A percentile compares a stretch with the other conserved stretches of the same genome.
phyloP scores from a whole-genome alignment of 495 filamentous ascomycete species.

The Xylaria curta region DNA sequence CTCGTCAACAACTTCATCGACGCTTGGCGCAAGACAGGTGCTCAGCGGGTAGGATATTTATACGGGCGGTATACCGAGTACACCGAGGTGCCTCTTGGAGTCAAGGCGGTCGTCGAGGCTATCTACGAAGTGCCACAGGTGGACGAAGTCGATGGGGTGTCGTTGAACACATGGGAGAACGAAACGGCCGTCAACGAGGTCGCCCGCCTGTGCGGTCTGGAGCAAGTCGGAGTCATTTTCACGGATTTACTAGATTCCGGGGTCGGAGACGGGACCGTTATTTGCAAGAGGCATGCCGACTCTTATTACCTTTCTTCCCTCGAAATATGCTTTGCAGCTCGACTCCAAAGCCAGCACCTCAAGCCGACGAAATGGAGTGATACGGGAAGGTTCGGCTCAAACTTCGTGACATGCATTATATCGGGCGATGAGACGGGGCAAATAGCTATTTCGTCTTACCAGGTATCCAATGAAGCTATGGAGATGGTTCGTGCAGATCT shows the following conservation, averaged over 20 bases:
- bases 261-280: constrained; percentile 75
- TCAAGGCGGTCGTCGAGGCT: constrained; percentile 96
- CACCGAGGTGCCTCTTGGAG: constrained; percentile 85
- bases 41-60: constrained; percentile 86
- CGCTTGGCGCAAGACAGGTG: constrained; percentile 82
- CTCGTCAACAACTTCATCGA: constrained; percentile 87
- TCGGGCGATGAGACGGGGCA: constrained; percentile 89
- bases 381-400: constrained; percentile 90
- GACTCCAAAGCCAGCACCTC: constrained; percentile 84
- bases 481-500: constrained; percentile 98
- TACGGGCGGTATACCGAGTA: constrained; percentile 95
- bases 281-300: constrained; percentile 96
- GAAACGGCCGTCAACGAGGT: constrained; percentile 83
- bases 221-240: constrained; percentile 93
- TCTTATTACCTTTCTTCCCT: constrained; percentile 93
- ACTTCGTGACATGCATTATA: constrained; percentile 95
- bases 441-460: constrained; percentile 89
- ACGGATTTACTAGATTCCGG: constrained; percentile 91
- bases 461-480: constrained; percentile 91
- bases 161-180: constrained; percentile 85
- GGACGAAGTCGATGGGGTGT: constrained; percentile 89
- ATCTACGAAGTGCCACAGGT: constrained; percentile 97
- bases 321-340: constrained; percentile 87
- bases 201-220: constrained; percentile 82
- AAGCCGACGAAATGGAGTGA: constrained; percentile 97